A percentile compares a stretch with the other conserved stretches of the same genome.
These are phyloP conservation scores for Prunus mongolica DNA, from an alignment of 306 rosid species.

Conservation along the genomic window DNA sequence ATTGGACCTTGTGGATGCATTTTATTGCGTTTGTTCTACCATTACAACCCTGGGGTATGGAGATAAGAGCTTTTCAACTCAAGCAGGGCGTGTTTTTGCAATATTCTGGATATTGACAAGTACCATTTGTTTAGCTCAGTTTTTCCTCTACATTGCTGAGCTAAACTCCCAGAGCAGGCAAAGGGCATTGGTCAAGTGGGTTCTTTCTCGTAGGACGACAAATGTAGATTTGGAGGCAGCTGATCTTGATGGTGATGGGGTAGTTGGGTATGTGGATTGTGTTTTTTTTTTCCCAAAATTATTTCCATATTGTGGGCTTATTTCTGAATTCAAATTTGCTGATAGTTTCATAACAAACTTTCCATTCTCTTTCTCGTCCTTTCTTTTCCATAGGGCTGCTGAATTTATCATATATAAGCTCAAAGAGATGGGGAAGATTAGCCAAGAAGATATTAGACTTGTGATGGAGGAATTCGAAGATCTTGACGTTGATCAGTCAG, in stretches of 20 bases:
- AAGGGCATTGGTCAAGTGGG: constrained; percentile 50
- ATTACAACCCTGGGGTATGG: constrained; percentile 61
- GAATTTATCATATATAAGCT: constrained; percentile 79
- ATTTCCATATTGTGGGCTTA: background rate
- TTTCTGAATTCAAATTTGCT: background rate
- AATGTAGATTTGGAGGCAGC: constrained; percentile 73
- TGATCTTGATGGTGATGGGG: constrained; percentile 67
- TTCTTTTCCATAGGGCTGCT: constrained; percentile 44
- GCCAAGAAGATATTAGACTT: constrained; percentile 65
- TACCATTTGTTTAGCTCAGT: constrained; percentile 67
- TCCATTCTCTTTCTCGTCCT: background rate
- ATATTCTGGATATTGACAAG: constrained; percentile 75
- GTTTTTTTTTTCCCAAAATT: background rate
- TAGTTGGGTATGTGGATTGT: constrained; percentile 57
- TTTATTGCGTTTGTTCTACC: constrained; percentile 52
- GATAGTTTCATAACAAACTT: background rate
- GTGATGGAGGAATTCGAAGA: constrained; percentile 73
- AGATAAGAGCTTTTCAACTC: constrained; percentile 77
- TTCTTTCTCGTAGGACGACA: constrained; percentile 56
- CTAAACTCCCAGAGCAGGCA: constrained; percentile 61
- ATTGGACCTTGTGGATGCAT: constrained; percentile 41
- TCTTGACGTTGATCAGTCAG: constrained; percentile 90
- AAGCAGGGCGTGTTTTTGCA: constrained; percentile 69
- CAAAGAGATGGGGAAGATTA: constrained; percentile 87
- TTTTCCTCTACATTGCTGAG: constrained; percentile 75